Conservation (phyloP, 164 flowering plant species). For the Houttuynia cordata region DNA sequence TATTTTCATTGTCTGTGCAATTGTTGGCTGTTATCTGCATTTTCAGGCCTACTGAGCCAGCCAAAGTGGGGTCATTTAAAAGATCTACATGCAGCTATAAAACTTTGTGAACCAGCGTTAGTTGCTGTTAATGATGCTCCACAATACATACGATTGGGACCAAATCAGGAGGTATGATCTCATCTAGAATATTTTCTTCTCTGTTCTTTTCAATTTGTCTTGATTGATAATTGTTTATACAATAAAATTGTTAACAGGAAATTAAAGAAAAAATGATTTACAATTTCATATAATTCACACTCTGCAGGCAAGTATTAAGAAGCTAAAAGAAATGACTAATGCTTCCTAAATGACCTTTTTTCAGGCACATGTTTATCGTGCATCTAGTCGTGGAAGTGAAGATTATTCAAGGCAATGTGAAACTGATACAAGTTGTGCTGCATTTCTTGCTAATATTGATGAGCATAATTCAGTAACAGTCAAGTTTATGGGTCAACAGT, state of each 20-base stretch:
- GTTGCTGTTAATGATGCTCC: constrained; percentile 60
- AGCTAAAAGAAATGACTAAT: neutral
- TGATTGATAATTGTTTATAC: too few species aligned
- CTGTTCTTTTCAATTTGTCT: too few species aligned
- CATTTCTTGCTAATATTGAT: constrained; percentile 93
- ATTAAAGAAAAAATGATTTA: too few species aligned
- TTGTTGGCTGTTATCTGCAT: neutral
- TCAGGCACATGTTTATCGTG: constrained; percentile 73
- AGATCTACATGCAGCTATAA: constrained; percentile 86
- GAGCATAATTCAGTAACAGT: constrained; percentile 44
- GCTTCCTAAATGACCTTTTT: constrained; percentile 6
- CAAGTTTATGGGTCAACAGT: constrained; percentile 44
- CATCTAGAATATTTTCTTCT: neutral
- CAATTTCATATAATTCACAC: neutral
- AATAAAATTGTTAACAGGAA: too few species aligned
- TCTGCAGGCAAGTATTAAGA: neutral
- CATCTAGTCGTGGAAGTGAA: constrained; percentile 8
- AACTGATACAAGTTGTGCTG: constrained; percentile 41
- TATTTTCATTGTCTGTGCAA: neutral
- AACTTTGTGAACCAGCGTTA: constrained; percentile 88
- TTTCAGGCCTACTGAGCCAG: constrained; percentile 62
- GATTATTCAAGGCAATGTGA: constrained; percentile 13
- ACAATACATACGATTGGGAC: constrained; percentile 58
- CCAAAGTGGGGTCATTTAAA: constrained; percentile 98
- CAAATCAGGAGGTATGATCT: constrained; percentile 71